These are phyloP conservation scores for Fagopyrum tataricum DNA, from an alignment of 148 eudicot genomes.

Conservation along the genomic window DNA sequence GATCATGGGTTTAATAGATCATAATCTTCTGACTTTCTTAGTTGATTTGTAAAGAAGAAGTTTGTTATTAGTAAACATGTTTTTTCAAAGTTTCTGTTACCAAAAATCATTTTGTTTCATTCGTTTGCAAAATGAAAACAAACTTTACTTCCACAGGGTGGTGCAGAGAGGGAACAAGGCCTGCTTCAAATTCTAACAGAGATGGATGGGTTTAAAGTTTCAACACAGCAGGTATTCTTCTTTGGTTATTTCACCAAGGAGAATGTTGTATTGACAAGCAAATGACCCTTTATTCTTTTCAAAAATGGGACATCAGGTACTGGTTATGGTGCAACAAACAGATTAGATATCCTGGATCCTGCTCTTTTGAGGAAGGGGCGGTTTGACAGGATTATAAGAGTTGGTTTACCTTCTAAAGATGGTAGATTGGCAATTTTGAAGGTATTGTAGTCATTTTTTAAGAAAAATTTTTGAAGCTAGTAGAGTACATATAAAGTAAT, in stretches of 20 bases:
- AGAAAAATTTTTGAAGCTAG: neutral
- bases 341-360: conserved; percentile 89
- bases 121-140: neutral
- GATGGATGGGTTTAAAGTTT: conserved; percentile 90
- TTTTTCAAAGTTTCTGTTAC: neutral
- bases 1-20: neutral
- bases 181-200: conserved; percentile 87
- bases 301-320: conserved; percentile 35
- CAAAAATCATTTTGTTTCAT: neutral
- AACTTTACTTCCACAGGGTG: conserved; percentile 43
- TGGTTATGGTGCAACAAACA: conserved; percentile 89
- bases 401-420: conserved; percentile 87
- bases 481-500: neutral
- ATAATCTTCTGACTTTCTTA: neutral
- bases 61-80: neutral
- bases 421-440: conserved; percentile 84
- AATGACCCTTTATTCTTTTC: neutral
- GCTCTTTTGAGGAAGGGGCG: conserved; percentile 87
- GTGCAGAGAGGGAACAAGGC: conserved; percentile 98
- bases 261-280: neutral
- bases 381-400: conserved; percentile 89
- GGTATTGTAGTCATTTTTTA: conserved; percentile 25
- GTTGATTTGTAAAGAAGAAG: neutral
- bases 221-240: conserved; percentile 54
- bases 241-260: conserved; percentile 4